Evolutionary conservation across 805 yeast genomes (phyloP), one percentile per base, ranked within the genome.

Genomic region (Saccharomyces eubayanus): DNA sequence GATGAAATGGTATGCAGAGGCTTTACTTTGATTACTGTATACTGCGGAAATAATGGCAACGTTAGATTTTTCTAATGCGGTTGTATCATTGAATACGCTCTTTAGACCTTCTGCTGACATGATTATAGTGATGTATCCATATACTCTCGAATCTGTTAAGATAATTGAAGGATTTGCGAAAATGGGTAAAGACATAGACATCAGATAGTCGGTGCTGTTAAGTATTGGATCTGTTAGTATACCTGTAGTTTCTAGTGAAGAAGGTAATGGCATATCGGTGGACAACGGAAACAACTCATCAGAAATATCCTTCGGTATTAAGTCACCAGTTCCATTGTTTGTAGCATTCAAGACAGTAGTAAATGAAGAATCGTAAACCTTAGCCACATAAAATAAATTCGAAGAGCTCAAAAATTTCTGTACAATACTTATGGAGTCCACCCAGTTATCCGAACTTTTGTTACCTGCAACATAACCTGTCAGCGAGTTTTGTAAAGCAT

Each of bases 151-250:
- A 14, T 76, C 72, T n/a, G 76, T 70, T 24, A 84, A 70, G 46
- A 84, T 70, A 24, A 87, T 84, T 1, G 95, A 84, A n/a, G 84
- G 76, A 59, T 86, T 85, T 16, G 89, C 79, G 61, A 77, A 84
- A 2, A 90, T 78, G 0, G 96, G 94, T 4, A 89, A 60, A 0
- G 96, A 86, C 70, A 90, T 72, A 0, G 96, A 88, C 77, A 88
- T 73, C 59, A 82, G 77, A 61, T 78, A 84, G 1, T 74, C 55
- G 1, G 73, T 59, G 41, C 66, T 63, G 59, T 82, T 80, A 16
- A 70, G 51, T 0, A 80, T 72, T 0, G 97, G 96, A 3, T 95
- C 96, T 1, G 83, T 72, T 14, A 87, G 56, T 52, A 76, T 69
- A n/a, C 85, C 86, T 0, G 68, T 69, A 1, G 74, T 59, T 24